phyloP scores from a whole-genome alignment of 768 basidiomycete species.

The Pisolithus tinctorius region DNA sequence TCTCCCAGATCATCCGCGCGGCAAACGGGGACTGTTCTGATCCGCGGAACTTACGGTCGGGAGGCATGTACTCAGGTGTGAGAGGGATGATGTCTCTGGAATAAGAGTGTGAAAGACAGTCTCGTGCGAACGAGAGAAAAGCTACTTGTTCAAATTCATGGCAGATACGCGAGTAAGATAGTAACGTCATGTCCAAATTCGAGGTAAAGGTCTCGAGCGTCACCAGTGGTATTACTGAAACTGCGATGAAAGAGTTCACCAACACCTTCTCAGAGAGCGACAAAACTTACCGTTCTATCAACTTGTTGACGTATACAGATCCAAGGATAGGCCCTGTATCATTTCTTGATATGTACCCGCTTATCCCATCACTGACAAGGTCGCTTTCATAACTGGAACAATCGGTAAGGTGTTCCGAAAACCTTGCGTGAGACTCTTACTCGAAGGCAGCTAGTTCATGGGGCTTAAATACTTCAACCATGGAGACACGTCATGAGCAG shows the following conservation, averaged over 20 bases:
- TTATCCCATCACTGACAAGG: conserved; percentile 31
- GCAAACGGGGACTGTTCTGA: conserved; percentile 38
- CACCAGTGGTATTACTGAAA: conserved; percentile 29
- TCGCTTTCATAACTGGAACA: conserved; percentile 32
- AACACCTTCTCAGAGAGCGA: not conserved
- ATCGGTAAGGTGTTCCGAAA: not conserved
- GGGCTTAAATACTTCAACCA: conserved; percentile 33
- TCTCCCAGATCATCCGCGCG: conserved; percentile 39
- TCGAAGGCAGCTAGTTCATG: conserved; percentile 32
- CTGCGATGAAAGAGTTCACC: conserved; percentile 8
- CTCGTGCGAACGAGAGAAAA: conserved; percentile 14
- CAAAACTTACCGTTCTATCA: conserved; percentile 30
- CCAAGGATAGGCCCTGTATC: conserved; percentile 32
- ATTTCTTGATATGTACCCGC: conserved; percentile 29
- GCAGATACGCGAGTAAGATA: conserved; percentile 32
- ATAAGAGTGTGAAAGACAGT: not conserved
- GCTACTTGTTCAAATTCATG: conserved; percentile 31
- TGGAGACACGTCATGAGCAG: conserved; percentile 29
- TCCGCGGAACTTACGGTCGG: conserved; percentile 31
- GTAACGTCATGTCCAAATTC: conserved; percentile 39
- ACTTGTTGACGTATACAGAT: conserved; percentile 31
- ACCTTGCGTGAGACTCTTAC: conserved; percentile 15
- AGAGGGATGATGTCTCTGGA: conserved; percentile 29
- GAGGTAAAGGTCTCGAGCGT: conserved; percentile 28
- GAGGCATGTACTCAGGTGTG: conserved; percentile 18